Base-by-base conservation (phyloP, 2,329 filamentous ascomycete genomes). In the Sporothrix mexicana region DNA sequence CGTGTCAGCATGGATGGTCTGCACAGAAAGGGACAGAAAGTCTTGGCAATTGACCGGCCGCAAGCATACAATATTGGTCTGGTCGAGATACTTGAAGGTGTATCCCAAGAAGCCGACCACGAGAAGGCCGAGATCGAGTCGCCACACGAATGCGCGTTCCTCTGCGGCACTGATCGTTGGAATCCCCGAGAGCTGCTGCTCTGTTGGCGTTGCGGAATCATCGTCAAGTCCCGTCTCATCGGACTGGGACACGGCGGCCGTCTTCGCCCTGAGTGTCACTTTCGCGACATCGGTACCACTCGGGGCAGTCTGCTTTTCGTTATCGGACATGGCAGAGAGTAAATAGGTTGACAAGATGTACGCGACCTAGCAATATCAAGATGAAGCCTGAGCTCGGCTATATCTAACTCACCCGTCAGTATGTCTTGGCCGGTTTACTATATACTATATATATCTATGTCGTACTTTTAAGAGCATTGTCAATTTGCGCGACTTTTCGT, bases 21-120 rank as follows among this genome's bases (percentile, higher is more conserved):
- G 62, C 43, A 41, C n/a, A n/a, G 59, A 41, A 41, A n/a, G 59
- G 9, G 51, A 9, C n/a, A n/a, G 8, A 15, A 1, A 1, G 6
- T 12, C 17, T 43, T 17, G 6, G 57, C 6, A 17, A 13, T 6
- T 15, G 3, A 36, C 6, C 5, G 25, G 55, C 10, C 36, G 36
- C 30, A 1, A 20, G 20, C 57, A 10, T 7, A 70, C 71, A 72
- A 82, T 78, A 36, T 83, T 83, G 57, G 79, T 76, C 76, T 82
- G 81, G 73, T 83, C 81, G 2, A 83, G 78, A 41, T 81, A 81
- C 76, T 84, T 84, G 77, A 84, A 83, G 70, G 84, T 84, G 74
- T 83, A 84, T 0, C 80, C 82, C 8, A 82, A 73, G 0, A 79
- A 81, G 8, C 81, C 81, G 68, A 84, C 79, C 0, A 81, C 81